A percentile compares a stretch with the other conserved stretches of the same genome.
phyloP scores from a whole-genome alignment of 2,329 filamentous ascomycete genomes.

The Colletotrichum liaoningense region DNA sequence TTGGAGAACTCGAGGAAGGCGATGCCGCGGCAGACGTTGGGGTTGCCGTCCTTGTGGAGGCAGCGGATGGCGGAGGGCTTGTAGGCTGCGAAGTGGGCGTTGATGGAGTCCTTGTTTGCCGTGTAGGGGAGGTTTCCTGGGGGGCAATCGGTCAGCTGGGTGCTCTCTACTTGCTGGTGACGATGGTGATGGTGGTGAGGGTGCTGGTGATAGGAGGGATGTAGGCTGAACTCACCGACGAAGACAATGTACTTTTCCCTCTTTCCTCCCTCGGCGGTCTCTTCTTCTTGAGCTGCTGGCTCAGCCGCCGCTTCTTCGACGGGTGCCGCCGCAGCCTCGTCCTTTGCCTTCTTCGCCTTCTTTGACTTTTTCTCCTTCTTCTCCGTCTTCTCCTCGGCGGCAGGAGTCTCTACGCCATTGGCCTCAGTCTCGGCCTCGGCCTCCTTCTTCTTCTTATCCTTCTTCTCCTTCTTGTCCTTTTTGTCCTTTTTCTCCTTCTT shows the following conservation, averaged over 20 bases:
- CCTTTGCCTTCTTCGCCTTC: conserved; percentile 50
- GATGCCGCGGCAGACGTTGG: conserved; percentile 76
- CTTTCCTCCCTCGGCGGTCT: conserved; percentile 42
- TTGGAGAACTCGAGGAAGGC: conserved; percentile 91
- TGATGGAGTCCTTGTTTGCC: conserved; percentile 77
- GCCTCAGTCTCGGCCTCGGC: conserved; percentile 39
- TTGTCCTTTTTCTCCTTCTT: conserved; percentile 42
- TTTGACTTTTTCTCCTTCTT: conserved; percentile 41
- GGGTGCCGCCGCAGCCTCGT: conserved; percentile 40
- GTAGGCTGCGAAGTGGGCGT: conserved; percentile 82
- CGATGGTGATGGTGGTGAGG: background rate
- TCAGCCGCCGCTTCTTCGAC: background rate
- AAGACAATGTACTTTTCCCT: conserved; percentile 80
- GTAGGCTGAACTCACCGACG: conserved; percentile 64
- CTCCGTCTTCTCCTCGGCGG: conserved; percentile 35
- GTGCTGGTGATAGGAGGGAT: background rate
- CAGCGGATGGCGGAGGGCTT: conserved; percentile 78
- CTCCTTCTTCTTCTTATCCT: conserved; percentile 44
- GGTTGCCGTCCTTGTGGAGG: conserved; percentile 73
- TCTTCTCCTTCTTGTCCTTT: conserved; percentile 35
- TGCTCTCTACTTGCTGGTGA: background rate
- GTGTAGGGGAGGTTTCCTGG: conserved; percentile 87
- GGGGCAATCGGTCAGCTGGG: conserved; percentile 37
- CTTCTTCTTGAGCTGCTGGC: conserved; percentile 14
- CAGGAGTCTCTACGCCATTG: conserved; percentile 38